Conservation (phyloP, 2,329 filamentous ascomycete genomes). For the Blastomyces silverae region DNA sequence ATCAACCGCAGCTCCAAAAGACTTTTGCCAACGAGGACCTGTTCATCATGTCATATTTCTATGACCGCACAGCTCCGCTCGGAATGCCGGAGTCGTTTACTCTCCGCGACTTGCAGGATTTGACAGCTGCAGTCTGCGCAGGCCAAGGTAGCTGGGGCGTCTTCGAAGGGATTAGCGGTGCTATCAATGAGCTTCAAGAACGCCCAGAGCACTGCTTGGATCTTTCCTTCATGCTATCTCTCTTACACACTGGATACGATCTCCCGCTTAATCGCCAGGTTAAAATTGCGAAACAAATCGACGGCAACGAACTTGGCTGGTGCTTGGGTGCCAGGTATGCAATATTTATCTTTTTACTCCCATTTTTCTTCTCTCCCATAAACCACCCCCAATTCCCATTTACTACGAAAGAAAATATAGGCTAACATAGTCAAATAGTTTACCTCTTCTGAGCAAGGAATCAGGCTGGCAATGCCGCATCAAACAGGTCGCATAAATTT, state of each 20-base stretch:
- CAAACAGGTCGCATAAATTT: constrained; percentile 58
- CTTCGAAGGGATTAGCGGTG: constrained; percentile 68
- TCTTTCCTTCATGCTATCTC: constrained; percentile 89
- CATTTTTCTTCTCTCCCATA: neutral
- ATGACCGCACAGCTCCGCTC: constrained; percentile 83
- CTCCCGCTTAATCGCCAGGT: constrained; percentile 96
- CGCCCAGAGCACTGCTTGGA: constrained; percentile 91
- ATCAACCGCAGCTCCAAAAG: constrained; percentile 86
- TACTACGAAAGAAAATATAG: neutral
- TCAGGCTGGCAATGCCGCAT: constrained; percentile 90
- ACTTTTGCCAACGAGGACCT: constrained; percentile 88
- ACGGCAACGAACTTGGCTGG: constrained; percentile 94
- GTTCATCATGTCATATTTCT: constrained; percentile 98
- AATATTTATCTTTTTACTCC: constrained; percentile 14
- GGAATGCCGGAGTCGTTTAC: constrained; percentile 99
- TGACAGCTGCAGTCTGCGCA: constrained; percentile 76
- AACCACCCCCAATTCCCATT: neutral
- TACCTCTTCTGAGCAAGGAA: constrained; percentile 71
- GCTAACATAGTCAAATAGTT: constrained; percentile 45
- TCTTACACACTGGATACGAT: constrained; percentile 92
- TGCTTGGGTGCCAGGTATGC: constrained; percentile 89
- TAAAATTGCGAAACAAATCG: constrained; percentile 98
- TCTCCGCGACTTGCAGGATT: constrained; percentile 77
- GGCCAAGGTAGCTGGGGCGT: constrained; percentile 71
- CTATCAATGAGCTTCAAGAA: constrained; percentile 69